Base-by-base conservation (phyloP, 306 rosid genomes). In the Casuarina glauca region DNA sequence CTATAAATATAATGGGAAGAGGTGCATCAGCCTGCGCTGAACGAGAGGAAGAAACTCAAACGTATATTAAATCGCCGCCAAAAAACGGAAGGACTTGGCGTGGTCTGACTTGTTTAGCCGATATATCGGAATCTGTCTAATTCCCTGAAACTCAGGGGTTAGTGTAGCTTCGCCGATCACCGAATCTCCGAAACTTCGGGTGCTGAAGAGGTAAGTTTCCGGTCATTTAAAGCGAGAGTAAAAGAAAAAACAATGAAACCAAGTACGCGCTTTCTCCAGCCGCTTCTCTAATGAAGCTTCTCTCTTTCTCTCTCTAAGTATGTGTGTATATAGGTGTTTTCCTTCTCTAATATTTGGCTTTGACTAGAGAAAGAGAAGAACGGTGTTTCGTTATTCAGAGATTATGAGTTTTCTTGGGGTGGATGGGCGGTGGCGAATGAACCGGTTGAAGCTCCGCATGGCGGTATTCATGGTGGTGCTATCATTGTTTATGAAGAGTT, bases 221-320 rank as follows among this genome's bases (percentile, higher is more conserved):
- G 20, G 52, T 54, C 46, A 52, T 77, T 45, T 20, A 32, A 26
- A 2, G 20, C 20, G 15, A 36, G 3, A 39, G 41, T 16, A 2
- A 38, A 66, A 2, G n/a, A 43, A 44, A 44, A 49, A 3, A 73
- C 16, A 26, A 17, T 3, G 7, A 4, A 11, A 62, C 11, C 11
- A 61, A n/a, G 45, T 72, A 88, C 91, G 91, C 88, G 86, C 82
- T 85, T 87, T 84, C 83, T 54, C 78, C 81, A 0, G 50, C 42
- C 19, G 2, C 36, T 63, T 72, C 42, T 16, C 45, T 78, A 57
- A 77, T 64, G 1, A 35, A 11, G 55, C 45, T 69, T n/a, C 72
- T 36, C 42, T 39, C 63, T 45, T 35, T 76, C 72, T 71, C 43
- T 11, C 43, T 46, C 17, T 48, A 55, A 35, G 1, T 32, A n/a